Evolutionary conservation across 345 rosid species (phyloP), one percentile per base, ranked within the genome.

Genomic region (Citrus medica): DNA sequence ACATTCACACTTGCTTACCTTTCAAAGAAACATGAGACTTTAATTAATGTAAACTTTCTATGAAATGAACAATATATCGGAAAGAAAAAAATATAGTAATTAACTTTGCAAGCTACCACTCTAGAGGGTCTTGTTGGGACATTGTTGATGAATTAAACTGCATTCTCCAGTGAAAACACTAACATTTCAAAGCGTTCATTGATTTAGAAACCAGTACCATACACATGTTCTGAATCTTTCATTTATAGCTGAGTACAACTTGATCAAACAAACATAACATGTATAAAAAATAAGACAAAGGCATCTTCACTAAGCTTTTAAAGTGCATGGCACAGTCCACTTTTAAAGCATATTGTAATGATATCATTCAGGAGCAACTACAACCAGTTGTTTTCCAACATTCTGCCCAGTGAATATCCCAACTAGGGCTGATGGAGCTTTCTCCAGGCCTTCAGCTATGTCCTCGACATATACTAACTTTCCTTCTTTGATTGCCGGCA

Each of bases 331-430:
- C n/a, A 30, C 37, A 4, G 62, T 71, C 6, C 46, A 55, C 28
- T 46, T 28, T 51, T 51, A 48, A 1, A 2, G 46, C 33, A 37
- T 8, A 10, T 66, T 4, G n/a, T 27, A 53, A 17, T n/a, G 35
- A 67, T 25, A 67, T 88, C 81, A 86, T 30, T 89, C 84, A 28
- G 13, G 81, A 73, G 86, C 79, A 51, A 89, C 89, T 2, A 16
- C 82, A 2, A 91, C 78, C 21, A 89, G 79, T 37, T 86, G 91
- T 61, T 89, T 91, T 2, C 92, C 94, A 0, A 88, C 83, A 64
- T 88, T 89, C n/a, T 74, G 84, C 53, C 92, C 92, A 24, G 74
- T 80, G 53, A 85, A 89, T 48, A 91, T 80, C 9, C 94, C 90
- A 1, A 87, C 62, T 5, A 89, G 80, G 30, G 92, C 90, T 37